Base-by-base conservation (phyloP, 2,329 filamentous ascomycete genomes). In the Aschersonia sp. region DNA sequence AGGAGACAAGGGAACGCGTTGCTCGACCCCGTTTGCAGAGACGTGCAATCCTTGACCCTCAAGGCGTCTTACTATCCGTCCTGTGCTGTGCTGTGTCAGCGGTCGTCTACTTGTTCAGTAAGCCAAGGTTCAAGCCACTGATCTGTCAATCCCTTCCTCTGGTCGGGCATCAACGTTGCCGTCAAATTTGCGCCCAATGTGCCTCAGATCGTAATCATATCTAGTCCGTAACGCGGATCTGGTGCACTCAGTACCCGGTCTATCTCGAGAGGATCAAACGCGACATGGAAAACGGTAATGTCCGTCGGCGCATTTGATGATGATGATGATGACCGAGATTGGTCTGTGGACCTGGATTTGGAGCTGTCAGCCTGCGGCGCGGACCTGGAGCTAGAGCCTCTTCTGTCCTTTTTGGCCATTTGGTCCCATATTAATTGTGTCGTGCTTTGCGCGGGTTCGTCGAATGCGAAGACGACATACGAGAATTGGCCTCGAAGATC, bases 391-490 rank as follows among this genome's bases (percentile, higher is more conserved):
- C 47, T 32, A 53, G 55, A 55, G 44, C 55, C 58, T 51, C 61
- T 64, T 51, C 61, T 65, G 50, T 61, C 60, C 48, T 77, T 78
- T 55, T 76, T 78, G 48, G 65, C 65, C 45, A 78, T 70, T 48
- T 78, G 75, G 44, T 79, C 73, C 30, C 70, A 61, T 50, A 80
- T 74, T 51, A 74, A 57, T 47, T 67, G 66, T n/a, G 66, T 61
- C 0, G 75, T 78, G 62, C 70, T 77, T 58, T 77, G 72, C 45
- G 60, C 57, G 4, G 67, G 62, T 50, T 81, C 75, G 53, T 82
- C 78, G 52, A 84, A 82, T 9, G 78, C 75, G 58, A 84, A 84
- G 5, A 78, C 71, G 32, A 82, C 74, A 53, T 77, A 74, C 47
- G 69, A 61, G 56, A 84, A 80, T 49, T 78, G 75, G 20, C 80